Percentiles rank a stretch among this genome's conserved stretches.
Evolutionary conservation across 169 alveolate species (phyloP).

Genomic region (Perkinsus marinus): DNA sequence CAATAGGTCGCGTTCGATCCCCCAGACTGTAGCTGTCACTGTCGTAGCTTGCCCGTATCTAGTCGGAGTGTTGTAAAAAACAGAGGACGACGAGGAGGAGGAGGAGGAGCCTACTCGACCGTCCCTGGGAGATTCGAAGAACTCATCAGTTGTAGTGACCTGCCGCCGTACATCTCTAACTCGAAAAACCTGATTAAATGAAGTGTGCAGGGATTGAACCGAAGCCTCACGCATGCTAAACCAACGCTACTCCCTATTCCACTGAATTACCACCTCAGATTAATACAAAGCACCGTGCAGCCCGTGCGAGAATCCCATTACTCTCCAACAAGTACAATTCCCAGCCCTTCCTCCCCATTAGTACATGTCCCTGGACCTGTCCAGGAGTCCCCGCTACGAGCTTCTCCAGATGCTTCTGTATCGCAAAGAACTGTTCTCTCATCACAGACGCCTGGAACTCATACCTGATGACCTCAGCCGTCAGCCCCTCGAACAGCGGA

Average conservation of each 20-base stretch:
- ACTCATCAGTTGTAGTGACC: not conserved
- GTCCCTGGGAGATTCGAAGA: not conserved
- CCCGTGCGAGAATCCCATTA: not conserved
- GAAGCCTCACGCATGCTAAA: not conserved
- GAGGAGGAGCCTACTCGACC: not conserved
- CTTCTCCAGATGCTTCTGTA: not conserved
- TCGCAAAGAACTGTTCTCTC: not conserved
- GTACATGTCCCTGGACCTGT: not conserved
- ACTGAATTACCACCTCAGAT: not conserved
- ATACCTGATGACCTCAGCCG: not conserved
- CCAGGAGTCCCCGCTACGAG: not conserved
- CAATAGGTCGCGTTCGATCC: not conserved
- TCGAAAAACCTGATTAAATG: not conserved
- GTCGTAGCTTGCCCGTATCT: not conserved
- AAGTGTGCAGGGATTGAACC: not conserved
- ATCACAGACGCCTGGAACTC: not conserved
- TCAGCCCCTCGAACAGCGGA: not conserved
- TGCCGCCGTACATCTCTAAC: not conserved
- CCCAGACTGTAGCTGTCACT: not conserved
- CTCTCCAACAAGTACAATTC: not conserved
- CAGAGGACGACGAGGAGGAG: not conserved
- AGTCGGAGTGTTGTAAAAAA: not conserved
- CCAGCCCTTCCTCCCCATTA: too few species aligned
- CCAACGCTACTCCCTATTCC: not conserved
- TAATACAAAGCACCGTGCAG: too few species aligned